These are phyloP conservation scores for Spergularia bocconei DNA, from an alignment of 148 eudicot species.

Conservation along the genomic window DNA sequence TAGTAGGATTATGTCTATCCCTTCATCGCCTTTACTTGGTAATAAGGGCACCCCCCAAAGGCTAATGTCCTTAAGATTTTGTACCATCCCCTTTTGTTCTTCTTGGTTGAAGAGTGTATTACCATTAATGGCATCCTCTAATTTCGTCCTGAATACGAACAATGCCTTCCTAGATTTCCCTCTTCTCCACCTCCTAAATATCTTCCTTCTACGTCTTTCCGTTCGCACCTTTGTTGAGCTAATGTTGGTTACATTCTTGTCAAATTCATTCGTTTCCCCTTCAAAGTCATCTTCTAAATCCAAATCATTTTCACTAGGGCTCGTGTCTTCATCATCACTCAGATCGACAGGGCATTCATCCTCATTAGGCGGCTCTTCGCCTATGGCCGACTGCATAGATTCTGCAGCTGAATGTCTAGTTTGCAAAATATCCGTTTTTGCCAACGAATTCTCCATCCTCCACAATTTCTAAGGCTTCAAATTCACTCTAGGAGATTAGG, in stretches of 20 bases:
- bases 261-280: conserved; percentile 5
- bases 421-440: not conserved
- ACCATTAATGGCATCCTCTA: conserved; percentile 54
- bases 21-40: conserved; percentile 59
- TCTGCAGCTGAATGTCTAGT: not conserved
- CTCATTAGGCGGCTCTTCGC: not conserved
- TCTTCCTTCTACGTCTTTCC: conserved; percentile 10
- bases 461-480: not conserved
- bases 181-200: conserved; percentile 8
- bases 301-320: conserved; percentile 24
- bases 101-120: conserved; percentile 22
- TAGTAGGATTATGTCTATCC: conserved; percentile 45
- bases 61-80: conserved; percentile 36
- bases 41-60: conserved; percentile 87
- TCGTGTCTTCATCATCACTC: conserved; percentile 17
- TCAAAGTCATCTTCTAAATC: conserved; percentile 18
- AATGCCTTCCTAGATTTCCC: conserved; percentile 16
- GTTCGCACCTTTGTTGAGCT: conserved; percentile 12
- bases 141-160: conserved; percentile 41
- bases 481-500: not conserved
- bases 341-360: not conserved
- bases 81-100: conserved; percentile 9
- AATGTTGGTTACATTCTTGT: conserved; percentile 2
- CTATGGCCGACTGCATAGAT: not conserved
- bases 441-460: not conserved